phyloP scores from a whole-genome alignment of 768 basidiomycete genomes.

The Rubroboletus pulcherrimus region DNA sequence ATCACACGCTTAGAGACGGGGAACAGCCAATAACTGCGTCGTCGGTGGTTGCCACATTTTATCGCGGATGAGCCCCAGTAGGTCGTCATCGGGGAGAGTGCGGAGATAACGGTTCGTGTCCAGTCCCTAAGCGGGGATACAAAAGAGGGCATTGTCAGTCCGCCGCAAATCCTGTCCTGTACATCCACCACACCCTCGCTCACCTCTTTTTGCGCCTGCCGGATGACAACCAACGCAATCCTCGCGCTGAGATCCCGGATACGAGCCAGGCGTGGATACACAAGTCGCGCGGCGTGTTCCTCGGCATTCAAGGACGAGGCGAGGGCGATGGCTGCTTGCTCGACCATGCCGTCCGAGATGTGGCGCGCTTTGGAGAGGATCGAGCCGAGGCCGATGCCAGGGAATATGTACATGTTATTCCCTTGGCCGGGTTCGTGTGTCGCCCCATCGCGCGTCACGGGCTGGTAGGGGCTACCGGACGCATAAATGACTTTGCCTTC shows the following conservation, averaged over 20 bases:
- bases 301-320: conserved; percentile 52
- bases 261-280: conserved; percentile 67
- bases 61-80: conserved; percentile 47
- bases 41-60: conserved; percentile 54
- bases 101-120: conserved; percentile 47
- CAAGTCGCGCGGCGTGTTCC: conserved; percentile 50
- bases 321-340: conserved; percentile 60
- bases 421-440: conserved; percentile 66
- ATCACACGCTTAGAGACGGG: conserved; percentile 19
- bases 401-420: conserved; percentile 77
- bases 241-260: conserved; percentile 63
- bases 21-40: neutral
- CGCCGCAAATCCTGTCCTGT: neutral
- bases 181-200: conserved; percentile 12
- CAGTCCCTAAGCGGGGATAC: conserved; percentile 20
- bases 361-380: conserved; percentile 55
- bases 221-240: conserved; percentile 61
- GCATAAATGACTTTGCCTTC: conserved; percentile 68
- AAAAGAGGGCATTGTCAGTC: neutral
- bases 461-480: conserved; percentile 65
- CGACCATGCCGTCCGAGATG: conserved; percentile 68
- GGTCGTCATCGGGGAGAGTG: conserved; percentile 43
- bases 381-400: conserved; percentile 57
- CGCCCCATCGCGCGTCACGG: conserved; percentile 46
- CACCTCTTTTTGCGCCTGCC: conserved; percentile 62